These are phyloP conservation scores for Beauveria asiatica DNA, from an alignment of 2,329 filamentous ascomycete species.

Conservation along the genomic window DNA sequence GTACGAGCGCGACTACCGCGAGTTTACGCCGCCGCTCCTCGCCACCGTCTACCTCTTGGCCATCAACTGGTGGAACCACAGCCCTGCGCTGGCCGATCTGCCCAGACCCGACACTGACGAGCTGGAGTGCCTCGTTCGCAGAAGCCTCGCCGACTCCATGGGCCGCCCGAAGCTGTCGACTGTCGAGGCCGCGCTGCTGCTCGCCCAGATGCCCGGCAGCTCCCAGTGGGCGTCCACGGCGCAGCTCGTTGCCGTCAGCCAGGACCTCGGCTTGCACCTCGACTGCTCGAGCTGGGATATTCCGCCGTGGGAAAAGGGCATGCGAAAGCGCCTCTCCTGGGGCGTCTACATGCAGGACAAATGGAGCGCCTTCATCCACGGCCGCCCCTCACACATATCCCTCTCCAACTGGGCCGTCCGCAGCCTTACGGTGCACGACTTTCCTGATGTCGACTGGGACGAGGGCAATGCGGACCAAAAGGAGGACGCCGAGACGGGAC, in stretches of 20 bases:
- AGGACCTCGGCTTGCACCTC: constrained; percentile 82
- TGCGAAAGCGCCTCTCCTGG: constrained; percentile 83
- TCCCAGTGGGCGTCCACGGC: constrained; percentile 80
- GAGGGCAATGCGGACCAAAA: constrained; percentile 54
- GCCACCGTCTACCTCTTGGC: constrained; percentile 79
- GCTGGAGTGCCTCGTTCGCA: constrained; percentile 65
- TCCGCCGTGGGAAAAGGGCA: constrained; percentile 74
- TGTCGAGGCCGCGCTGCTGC: constrained; percentile 65
- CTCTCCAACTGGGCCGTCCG: constrained; percentile 68
- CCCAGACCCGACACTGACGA: constrained; percentile 64
- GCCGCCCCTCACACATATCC: constrained; percentile 70
- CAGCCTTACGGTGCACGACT: constrained; percentile 56
- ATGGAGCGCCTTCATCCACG: constrained; percentile 80
- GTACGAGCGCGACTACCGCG: constrained; percentile 62
- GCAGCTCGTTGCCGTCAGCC: constrained; percentile 76
- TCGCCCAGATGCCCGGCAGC: constrained; percentile 67
- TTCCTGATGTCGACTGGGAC: constrained; percentile 62
- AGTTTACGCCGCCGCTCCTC: constrained; percentile 68
- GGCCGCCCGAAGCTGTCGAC: constrained; percentile 75
- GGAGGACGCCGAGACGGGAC: constrained; percentile 57
- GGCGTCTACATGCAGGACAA: constrained; percentile 90
- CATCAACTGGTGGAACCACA: constrained; percentile 80
- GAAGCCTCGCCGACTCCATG: constrained; percentile 67
- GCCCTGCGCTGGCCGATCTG: constrained; percentile 53
- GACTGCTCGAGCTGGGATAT: constrained; percentile 85